A percentile compares a stretch with the other conserved stretches of the same genome.
phyloP scores from a whole-genome alignment of 1,139 yeast species.

The Sugiyamaella japonica region DNA sequence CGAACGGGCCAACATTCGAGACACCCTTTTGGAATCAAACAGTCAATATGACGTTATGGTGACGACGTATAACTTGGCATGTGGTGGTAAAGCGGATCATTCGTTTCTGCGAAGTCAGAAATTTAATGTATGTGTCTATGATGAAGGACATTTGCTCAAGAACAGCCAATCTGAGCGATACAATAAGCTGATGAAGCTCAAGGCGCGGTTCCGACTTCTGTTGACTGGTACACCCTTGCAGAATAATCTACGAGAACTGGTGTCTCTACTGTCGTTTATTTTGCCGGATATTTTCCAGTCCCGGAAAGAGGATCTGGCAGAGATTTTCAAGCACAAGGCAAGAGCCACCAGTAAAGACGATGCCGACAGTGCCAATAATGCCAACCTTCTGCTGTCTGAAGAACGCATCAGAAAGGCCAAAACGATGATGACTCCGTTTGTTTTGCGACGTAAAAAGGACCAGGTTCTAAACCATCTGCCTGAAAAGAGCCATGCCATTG shows the following conservation, averaged over 20 bases:
- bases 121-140: constrained; percentile 89
- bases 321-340: constrained; percentile 81
- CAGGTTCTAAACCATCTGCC: constrained; percentile 92
- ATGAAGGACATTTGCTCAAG: constrained; percentile 96
- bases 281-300: constrained; percentile 80
- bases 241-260: constrained; percentile 84
- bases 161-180: constrained; percentile 89
- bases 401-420: constrained; percentile 93
- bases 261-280: constrained; percentile 86
- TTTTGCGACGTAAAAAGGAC: constrained; percentile 83
- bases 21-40: constrained; percentile 45
- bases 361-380: constrained; percentile 47
- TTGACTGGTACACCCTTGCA: constrained; percentile 97
- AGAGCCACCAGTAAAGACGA: constrained; percentile 52
- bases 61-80: constrained; percentile 89
- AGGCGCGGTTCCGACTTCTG: constrained; percentile 76
- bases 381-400: constrained; percentile 80
- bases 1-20: constrained; percentile 83
- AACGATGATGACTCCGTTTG: constrained; percentile 98
- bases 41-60: constrained; percentile 69
- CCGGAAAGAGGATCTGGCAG: constrained; percentile 77
- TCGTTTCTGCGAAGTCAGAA: constrained; percentile 69
- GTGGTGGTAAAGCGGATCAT: constrained; percentile 81
- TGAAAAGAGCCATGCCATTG: constrained; percentile 62
- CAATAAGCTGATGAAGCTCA: constrained; percentile 75